Evolutionary conservation across 202 grass and related monocot genomes (phyloP).

Genomic region (Dendrocalamus latiflorus): DNA sequence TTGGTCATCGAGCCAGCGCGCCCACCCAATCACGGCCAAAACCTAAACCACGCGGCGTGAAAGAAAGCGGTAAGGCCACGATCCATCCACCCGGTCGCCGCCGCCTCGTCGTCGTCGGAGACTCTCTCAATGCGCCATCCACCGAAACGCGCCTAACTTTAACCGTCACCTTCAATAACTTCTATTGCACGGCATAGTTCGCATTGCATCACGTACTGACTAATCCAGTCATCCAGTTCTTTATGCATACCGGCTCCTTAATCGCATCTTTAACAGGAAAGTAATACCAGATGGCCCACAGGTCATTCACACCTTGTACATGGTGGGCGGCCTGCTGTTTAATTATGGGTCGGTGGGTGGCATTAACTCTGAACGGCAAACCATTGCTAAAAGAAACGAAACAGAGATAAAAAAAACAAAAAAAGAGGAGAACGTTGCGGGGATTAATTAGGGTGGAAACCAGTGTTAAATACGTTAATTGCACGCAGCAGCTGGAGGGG

Average conservation of each 20-base stretch:
- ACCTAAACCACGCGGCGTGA: not conserved
- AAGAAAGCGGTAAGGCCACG: not conserved
- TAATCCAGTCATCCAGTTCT: not conserved
- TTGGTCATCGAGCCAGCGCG: not conserved
- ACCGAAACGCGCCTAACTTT: not conserved
- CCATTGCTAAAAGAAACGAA: slow-evolving; percentile 30
- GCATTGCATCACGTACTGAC: not conserved
- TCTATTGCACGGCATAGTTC: not conserved
- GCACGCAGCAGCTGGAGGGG: not conserved
- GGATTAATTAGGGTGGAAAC: slow-evolving; percentile 34
- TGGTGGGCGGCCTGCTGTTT: slow-evolving; percentile 1
- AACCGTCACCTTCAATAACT: not conserved
- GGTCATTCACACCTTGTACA: not conserved
- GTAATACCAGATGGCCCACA: not conserved
- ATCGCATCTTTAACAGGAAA: not conserved
- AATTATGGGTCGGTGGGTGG: not conserved
- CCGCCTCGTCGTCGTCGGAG: not conserved
- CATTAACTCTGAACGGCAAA: slow-evolving; percentile 18
- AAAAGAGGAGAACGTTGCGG: not conserved
- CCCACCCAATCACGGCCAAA: not conserved
- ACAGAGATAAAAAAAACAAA: not conserved
- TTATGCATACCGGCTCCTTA: not conserved
- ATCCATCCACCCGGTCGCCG: not conserved
- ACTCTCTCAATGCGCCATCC: not conserved
- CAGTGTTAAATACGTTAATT: not conserved